Evolutionary conservation across 73 alveolate species (phyloP).

Genomic region (Paramecium sonneborni): DNA sequence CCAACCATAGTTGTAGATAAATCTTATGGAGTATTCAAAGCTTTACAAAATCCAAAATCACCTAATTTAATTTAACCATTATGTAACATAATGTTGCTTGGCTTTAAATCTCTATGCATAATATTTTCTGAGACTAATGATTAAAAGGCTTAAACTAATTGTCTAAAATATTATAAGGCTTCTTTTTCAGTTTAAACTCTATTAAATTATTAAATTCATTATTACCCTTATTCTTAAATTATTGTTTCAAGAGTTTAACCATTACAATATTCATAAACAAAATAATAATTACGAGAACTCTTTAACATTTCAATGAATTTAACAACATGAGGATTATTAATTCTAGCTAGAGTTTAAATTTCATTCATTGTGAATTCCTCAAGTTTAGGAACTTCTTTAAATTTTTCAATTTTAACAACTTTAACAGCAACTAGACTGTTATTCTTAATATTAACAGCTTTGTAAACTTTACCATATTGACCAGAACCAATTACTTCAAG

Average conservation of each 20-base stretch:
- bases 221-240: neutral
- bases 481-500: slow-evolving; percentile 64
- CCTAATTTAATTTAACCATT: slow-evolving; percentile 50
- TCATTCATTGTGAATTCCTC: slow-evolving; percentile 69
- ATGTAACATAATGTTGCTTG: slow-evolving; percentile 58
- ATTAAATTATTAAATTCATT: neutral
- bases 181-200: slow-evolving; percentile 58
- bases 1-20: slow-evolving; percentile 66
- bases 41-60: slow-evolving; percentile 67
- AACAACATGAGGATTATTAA: slow-evolving; percentile 53
- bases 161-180: slow-evolving; percentile 32
- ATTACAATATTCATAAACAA: slow-evolving; percentile 66
- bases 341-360: slow-evolving; percentile 64
- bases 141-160: slow-evolving; percentile 48
- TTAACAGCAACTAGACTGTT: slow-evolving; percentile 53
- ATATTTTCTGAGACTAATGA: slow-evolving; percentile 48
- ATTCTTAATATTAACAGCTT: slow-evolving; percentile 52
- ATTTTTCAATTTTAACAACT: slow-evolving; percentile 63
- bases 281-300: slow-evolving; percentile 21
- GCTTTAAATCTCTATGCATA: slow-evolving; percentile 67
- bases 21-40: slow-evolving; percentile 47
- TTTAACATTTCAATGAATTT: slow-evolving; percentile 64
- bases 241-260: slow-evolving; percentile 57
- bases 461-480: slow-evolving; percentile 63
- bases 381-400: slow-evolving; percentile 64